Conservation (phyloP, 1,284 basidiomycete species). For the Ganoderma multipileum region DNA sequence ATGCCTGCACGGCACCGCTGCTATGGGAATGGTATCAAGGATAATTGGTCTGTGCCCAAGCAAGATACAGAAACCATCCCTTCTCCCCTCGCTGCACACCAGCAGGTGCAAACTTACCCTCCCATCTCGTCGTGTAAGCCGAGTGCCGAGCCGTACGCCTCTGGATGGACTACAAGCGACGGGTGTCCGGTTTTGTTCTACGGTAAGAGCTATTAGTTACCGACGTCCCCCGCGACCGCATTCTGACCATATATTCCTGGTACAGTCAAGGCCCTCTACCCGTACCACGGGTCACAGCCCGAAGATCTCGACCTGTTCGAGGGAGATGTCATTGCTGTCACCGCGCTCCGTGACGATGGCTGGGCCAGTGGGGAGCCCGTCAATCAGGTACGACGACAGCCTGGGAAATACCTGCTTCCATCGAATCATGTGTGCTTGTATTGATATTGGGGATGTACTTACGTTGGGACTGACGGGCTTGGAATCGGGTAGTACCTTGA, state of each 20-base stretch:
- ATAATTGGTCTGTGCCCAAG: neutral
- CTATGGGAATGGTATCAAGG: neutral
- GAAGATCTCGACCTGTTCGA: slow-evolving; percentile 93
- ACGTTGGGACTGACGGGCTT: no score
- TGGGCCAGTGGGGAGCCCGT: slow-evolving; percentile 93
- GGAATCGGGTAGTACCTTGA: no score
- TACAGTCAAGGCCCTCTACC: slow-evolving; percentile 90
- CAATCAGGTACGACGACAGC: slow-evolving; percentile 82
- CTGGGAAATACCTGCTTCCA: slow-evolving; percentile 88
- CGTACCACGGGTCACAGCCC: slow-evolving; percentile 86
- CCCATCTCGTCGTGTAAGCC: neutral
- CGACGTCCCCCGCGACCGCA: neutral
- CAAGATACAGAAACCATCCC: neutral
- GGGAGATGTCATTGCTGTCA: slow-evolving; percentile 93
- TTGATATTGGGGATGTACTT: slow-evolving; percentile 41
- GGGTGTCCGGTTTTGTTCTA: slow-evolving; percentile 86
- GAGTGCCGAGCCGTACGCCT: neutral
- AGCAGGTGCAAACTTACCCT: neutral
- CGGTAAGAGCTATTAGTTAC: slow-evolving; percentile 48
- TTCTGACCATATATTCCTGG: neutral
- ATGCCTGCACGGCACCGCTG: neutral
- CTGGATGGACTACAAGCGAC: slow-evolving; percentile 59
- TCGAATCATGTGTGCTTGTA: slow-evolving; percentile 89
- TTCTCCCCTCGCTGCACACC: neutral
- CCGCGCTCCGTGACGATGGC: slow-evolving; percentile 89